Evolutionary conservation across 2,329 filamentous ascomycete genomes (phyloP), one percentile per base, ranked within the genome.

Genomic region (Xylariaceae sp.): DNA sequence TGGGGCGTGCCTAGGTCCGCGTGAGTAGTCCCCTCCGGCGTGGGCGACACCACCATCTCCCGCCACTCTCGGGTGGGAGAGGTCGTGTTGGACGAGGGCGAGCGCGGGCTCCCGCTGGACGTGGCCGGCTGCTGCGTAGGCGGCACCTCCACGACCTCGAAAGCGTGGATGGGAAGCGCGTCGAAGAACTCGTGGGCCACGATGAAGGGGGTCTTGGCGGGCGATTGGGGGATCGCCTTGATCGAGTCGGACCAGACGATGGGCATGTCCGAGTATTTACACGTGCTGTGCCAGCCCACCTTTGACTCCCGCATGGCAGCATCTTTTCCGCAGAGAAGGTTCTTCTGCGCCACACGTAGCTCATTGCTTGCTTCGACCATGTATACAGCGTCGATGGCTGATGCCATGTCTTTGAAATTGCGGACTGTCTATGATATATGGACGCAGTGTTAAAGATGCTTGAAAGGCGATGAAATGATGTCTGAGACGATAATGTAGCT

Each of bases 111-210:
- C 63, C 65, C 34, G 71, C 69, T 71, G 54, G 50, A 63, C 60
- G 57, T 36, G 4, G 64, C 56, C 26, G 71, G 46, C 48, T 61
- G 46, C 26, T 67, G 60, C 11, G 66, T 60, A 47, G 67, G 67
- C 31, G 73, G 59, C 23, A 69, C 61, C 5, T 64, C 59, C 35
- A 90, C 73, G 11, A 86, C 83, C 62, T 97, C 84, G 60, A 98
- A 98, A 44, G 87, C 82, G 61, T 98, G 89, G 52, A 98, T 96
- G 23, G 92, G 92, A 1, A 98, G 80, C 2, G 92, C 92, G 53
- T 98, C 92, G 66, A 98, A 98, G 71, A 98, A 97, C 60, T 98
- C 92, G 61, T 98, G 92, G 4, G 92, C 92, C 34, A 97, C 78
- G 44, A 98, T 94, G 62, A 97, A 94, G 1, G 92, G 90, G 15